Conservation (phyloP, 2,329 filamentous ascomycete species). For the Ceratocystiopsis minuta region DNA sequence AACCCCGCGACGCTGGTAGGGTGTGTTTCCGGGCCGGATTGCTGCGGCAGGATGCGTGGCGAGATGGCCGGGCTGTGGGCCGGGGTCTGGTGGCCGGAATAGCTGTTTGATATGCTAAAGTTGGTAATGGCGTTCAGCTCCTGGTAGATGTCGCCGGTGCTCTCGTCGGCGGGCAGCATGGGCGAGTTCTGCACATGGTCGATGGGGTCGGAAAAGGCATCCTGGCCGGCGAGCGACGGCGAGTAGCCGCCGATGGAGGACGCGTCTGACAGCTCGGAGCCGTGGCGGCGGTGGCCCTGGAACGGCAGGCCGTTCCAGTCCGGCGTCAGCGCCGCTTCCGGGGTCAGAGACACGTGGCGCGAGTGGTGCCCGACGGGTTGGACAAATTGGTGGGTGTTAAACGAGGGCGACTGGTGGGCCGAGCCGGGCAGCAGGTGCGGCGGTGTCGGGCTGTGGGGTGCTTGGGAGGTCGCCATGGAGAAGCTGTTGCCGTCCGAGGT, state of each 20-base stretch:
- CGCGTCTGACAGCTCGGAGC: constrained; percentile 85
- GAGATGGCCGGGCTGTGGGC: constrained; percentile 56
- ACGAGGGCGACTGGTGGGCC: constrained; percentile 37
- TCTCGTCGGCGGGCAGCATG: constrained; percentile 56
- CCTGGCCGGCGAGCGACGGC: constrained; percentile 60
- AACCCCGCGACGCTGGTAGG: constrained; percentile 21
- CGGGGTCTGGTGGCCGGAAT: constrained; percentile 48
- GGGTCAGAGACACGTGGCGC: constrained; percentile 37
- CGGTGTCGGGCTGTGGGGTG: constrained; percentile 37
- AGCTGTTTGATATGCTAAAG: constrained; percentile 61
- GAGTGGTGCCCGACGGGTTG: constrained; percentile 31
- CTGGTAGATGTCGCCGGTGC: constrained; percentile 42
- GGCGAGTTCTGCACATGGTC: constrained; percentile 55
- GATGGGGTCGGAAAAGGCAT: constrained; percentile 66
- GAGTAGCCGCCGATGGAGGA: constrained; percentile 64
- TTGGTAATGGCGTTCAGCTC: constrained; percentile 60
- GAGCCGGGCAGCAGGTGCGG: constrained; percentile 29
- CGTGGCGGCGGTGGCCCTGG: constrained; percentile 63
- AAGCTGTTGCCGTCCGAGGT: constrained; percentile 24
- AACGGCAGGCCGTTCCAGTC: constrained; percentile 44
- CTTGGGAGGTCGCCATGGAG: constrained; percentile 36
- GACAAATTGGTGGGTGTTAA: constrained; percentile 37
- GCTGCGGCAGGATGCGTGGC: constrained; percentile 40
- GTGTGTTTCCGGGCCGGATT: constrained; percentile 33
- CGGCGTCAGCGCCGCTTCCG: constrained; percentile 38